phyloP scores from a whole-genome alignment of 2,329 filamentous ascomycete genomes.

The Microdochium paspali region DNA sequence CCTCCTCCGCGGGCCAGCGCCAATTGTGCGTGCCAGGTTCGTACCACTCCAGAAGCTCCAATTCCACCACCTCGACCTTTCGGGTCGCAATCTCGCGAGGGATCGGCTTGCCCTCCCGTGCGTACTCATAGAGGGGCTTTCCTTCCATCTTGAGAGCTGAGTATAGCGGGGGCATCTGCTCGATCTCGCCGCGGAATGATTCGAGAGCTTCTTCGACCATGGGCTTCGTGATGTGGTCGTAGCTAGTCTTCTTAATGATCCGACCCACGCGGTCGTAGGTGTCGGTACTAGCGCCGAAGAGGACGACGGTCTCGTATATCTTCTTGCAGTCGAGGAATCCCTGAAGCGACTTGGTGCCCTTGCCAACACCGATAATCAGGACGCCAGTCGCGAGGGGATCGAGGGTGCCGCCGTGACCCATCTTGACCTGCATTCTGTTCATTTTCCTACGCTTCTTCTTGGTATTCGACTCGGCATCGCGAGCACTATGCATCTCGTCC shows the following conservation, averaged over 20 bases:
- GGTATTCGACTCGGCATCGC: conserved; percentile 44
- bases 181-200: conserved; percentile 70
- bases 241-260: conserved; percentile 63
- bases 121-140: conserved; percentile 93
- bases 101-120: conserved; percentile 76
- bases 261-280: conserved; percentile 85
- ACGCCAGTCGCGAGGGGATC: conserved; percentile 93
- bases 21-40: conserved; percentile 74
- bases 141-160: conserved; percentile 89
- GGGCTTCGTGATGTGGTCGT: conserved; percentile 72
- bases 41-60: conserved; percentile 78
- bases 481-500: conserved; percentile 46
- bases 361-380: conserved; percentile 78
- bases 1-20: conserved; percentile 72
- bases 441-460: conserved; percentile 53
- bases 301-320: conserved; percentile 78
- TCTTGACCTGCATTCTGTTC: conserved; percentile 67
- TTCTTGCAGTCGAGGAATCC: conserved; percentile 85
- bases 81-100: conserved; percentile 77
- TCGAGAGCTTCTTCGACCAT: conserved; percentile 68
- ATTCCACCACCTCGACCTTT: conserved; percentile 64
- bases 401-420: conserved; percentile 91
- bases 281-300: conserved; percentile 90
- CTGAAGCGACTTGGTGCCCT: conserved; percentile 73
- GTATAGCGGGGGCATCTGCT: conserved; percentile 87